phyloP scores from a whole-genome alignment of 2,329 filamentous ascomycete species.

The Ceratocystis eucalypticola region DNA sequence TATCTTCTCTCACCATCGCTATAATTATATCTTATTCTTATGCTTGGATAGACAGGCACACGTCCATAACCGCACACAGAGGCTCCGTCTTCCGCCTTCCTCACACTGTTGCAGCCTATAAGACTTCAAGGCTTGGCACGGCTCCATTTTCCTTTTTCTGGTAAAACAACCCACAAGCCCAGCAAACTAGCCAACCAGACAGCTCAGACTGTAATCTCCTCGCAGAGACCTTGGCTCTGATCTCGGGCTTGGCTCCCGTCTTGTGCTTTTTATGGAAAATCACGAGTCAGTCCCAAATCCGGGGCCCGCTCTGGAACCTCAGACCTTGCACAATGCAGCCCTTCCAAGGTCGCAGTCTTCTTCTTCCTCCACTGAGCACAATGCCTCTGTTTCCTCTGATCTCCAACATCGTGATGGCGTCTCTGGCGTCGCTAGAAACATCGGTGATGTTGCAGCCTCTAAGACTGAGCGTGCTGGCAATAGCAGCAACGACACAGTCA shows the following conservation, averaged over 20 bases:
- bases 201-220: background rate
- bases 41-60: background rate
- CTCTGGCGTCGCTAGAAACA: background rate
- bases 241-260: background rate
- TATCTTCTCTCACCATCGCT: background rate
- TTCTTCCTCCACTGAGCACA: background rate
- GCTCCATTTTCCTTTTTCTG: background rate
- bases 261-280: constrained; percentile 12
- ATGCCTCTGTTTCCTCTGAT: background rate
- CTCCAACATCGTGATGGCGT: background rate
- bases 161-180: background rate
- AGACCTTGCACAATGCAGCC: background rate
- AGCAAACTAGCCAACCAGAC: background rate
- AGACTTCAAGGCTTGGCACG: background rate
- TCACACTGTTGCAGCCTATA: background rate
- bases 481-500: background rate
- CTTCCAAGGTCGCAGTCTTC: background rate
- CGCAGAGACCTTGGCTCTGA: background rate
- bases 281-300: constrained; percentile 7
- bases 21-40: no score
- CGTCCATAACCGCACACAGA: background rate
- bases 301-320: constrained; percentile 14
- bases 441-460: background rate
- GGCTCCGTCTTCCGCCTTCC: background rate
- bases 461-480: background rate